Evolutionary conservation across 768 basidiomycete species (phyloP).

Genomic region (Clitopilus passeckerianus): DNA sequence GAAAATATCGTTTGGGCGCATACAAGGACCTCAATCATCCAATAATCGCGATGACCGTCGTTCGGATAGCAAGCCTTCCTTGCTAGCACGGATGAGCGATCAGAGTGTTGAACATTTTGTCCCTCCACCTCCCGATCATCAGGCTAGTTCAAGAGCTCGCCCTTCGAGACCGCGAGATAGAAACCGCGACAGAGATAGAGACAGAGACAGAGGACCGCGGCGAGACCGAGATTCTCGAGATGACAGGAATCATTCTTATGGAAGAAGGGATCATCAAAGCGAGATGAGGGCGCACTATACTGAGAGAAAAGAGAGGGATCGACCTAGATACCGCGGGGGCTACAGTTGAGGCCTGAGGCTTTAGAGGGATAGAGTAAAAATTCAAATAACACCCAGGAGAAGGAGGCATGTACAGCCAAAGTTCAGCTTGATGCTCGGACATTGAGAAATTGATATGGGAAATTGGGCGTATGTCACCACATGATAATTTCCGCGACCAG

Average conservation of each 20-base stretch:
- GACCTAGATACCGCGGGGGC: background rate
- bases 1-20: background rate
- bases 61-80: background rate
- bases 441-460: no score
- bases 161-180: background rate
- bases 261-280: background rate
- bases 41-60: background rate
- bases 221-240: background rate
- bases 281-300: background rate
- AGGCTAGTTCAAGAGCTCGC: background rate
- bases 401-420: no score
- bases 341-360: background rate
- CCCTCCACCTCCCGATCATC: background rate
- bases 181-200: background rate
- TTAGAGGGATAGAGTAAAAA: background rate
- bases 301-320: background rate
- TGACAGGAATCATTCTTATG: background rate
- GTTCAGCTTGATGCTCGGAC: no score
- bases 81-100: background rate
- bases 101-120: background rate
- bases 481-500: no score
- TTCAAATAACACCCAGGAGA: no score
- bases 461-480: no score
- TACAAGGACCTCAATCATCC: background rate
- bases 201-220: background rate